A percentile compares a stretch with the other conserved stretches of the same genome.
phyloP scores from a whole-genome alignment of 305 asterid genomes.

The Salvia sclarea region DNA sequence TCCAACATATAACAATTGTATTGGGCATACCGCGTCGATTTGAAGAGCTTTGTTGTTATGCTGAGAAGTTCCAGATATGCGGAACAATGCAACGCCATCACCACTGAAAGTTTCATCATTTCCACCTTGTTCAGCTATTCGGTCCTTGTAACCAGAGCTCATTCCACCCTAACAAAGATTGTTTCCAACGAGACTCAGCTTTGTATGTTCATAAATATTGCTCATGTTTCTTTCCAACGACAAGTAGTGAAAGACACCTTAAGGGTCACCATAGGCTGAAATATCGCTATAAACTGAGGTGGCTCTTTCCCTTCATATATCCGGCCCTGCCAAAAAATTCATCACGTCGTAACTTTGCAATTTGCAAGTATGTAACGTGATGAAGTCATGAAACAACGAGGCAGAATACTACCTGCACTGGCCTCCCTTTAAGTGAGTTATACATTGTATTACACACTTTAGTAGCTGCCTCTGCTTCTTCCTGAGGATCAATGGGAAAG shows the following conservation, averaged over 20 bases:
- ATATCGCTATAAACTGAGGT: constrained; percentile 80
- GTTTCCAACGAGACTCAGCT: constrained; percentile 20
- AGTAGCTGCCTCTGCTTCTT: constrained; percentile 61
- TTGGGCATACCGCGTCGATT: constrained; percentile 73
- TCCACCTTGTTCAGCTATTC: constrained; percentile 70
- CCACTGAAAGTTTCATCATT: constrained; percentile 79
- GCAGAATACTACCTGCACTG: constrained; percentile 57
- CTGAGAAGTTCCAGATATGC: constrained; percentile 69
- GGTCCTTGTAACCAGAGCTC: constrained; percentile 75
- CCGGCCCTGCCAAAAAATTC: constrained; percentile 54
- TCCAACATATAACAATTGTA: neutral
- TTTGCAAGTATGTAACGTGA: neutral
- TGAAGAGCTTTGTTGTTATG: constrained; percentile 73
- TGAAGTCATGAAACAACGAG: constrained; percentile 21
- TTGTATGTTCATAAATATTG: constrained; percentile 9
- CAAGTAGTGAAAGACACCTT: constrained; percentile 54
- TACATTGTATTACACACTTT: constrained; percentile 61
- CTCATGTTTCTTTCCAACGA: neutral
- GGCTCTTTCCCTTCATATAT: constrained; percentile 94
- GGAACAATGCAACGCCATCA: constrained; percentile 72
- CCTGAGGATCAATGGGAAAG: constrained; percentile 46
- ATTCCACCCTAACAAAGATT: constrained; percentile 67
- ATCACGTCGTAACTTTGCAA: constrained; percentile 17
- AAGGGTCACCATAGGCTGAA: constrained; percentile 88
- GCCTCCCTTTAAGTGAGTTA: constrained; percentile 76